Base-by-base conservation (phyloP, 2,329 filamentous ascomycete species). In the Colletotrichum musae region DNA sequence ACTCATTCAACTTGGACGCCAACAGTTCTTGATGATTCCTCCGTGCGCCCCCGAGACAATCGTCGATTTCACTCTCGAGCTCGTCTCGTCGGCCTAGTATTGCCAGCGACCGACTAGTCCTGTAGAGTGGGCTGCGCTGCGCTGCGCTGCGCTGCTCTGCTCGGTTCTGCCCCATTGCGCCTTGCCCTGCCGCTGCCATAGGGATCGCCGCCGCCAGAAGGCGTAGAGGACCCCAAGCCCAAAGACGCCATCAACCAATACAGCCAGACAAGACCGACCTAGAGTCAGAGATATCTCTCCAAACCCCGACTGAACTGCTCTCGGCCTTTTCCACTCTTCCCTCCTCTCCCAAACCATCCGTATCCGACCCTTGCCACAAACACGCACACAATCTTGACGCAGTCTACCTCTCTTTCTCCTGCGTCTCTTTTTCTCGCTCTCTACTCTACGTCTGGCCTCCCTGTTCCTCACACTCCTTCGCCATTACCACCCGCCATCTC, bases 1-100 rank as follows among this genome's bases (percentile, higher is more conserved):
- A 51, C 51, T 21, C 53, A 47, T 52, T 64, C 69, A 60, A 53
- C 56, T 58, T 70, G 68, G 64, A 47, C 48, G 43, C 43, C 45
- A 62, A 50, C 26, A 64, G 50, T 54, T 39, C 59, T 74, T 73
- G 54, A 74, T 71, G 72, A 65, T 64, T 62, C 32, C 63, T 56
- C 51, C 51, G 21, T 69, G 39, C 60, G 60, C 45, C 62, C 52
- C 65, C 66, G 57, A 67, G 65, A 65, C 66, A 62, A 69, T 68
- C 62, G 61, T 70, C 72, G 54, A 68, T 47, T 57, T 70, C 62
- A 24, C 59, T 50, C 64, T 62, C 48, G 48, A 68, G 45, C 32
- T 58, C 58, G 66, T 61, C 69, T 58, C 58, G 60, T 63, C 67
- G 53, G 66, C 58, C 64, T 66, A 72, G 71, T 65, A 68, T 58